Evolutionary conservation across 2,329 filamentous ascomycete genomes (phyloP).

Genomic region (Pestalotiopsis sp.): DNA sequence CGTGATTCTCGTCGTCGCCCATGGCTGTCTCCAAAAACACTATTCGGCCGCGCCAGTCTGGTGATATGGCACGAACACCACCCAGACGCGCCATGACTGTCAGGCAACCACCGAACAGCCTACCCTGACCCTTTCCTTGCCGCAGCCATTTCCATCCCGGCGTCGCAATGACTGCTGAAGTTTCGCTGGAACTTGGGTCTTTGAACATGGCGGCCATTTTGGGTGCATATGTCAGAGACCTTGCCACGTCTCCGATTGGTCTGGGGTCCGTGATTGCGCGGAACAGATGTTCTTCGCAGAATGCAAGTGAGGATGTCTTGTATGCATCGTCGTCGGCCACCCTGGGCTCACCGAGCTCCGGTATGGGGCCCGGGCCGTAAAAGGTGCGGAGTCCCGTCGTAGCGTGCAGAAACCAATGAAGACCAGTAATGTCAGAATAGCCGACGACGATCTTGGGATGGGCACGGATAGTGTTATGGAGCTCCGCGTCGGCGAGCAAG

Average conservation of each 20-base stretch:
- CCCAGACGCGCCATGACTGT: slow-evolving; percentile 40
- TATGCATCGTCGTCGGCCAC: slow-evolving; percentile 24
- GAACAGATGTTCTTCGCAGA: slow-evolving; percentile 34
- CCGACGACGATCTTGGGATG: slow-evolving; percentile 46
- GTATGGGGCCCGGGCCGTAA: slow-evolving; percentile 42
- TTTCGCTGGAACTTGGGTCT: slow-evolving; percentile 24
- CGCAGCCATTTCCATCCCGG: slow-evolving; percentile 41
- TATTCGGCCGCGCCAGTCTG: slow-evolving; percentile 40
- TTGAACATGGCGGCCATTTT: slow-evolving; percentile 22
- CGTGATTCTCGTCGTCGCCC: slow-evolving; percentile 29
- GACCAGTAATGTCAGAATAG: slow-evolving; percentile 42
- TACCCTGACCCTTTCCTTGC: slow-evolving; percentile 39
- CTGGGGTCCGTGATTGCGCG: slow-evolving; percentile 27
- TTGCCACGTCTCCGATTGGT: slow-evolving; percentile 33
- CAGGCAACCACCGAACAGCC: slow-evolving; percentile 45
- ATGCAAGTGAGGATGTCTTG: slow-evolving; percentile 30
- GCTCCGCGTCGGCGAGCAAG: slow-evolving; percentile 36
- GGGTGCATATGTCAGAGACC: slow-evolving; percentile 35
- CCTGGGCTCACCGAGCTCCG: slow-evolving; percentile 38
- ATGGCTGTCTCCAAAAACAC: slow-evolving; percentile 44
- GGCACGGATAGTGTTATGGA: slow-evolving; percentile 33
- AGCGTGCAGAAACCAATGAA: slow-evolving; percentile 44
- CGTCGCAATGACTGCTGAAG: slow-evolving; percentile 30
- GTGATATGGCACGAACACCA: slow-evolving; percentile 34
- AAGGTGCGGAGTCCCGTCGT: slow-evolving; percentile 43